These are phyloP conservation scores for Sclerotinia borealis DNA, from an alignment of 2,329 filamentous ascomycete genomes.

Conservation along the genomic window DNA sequence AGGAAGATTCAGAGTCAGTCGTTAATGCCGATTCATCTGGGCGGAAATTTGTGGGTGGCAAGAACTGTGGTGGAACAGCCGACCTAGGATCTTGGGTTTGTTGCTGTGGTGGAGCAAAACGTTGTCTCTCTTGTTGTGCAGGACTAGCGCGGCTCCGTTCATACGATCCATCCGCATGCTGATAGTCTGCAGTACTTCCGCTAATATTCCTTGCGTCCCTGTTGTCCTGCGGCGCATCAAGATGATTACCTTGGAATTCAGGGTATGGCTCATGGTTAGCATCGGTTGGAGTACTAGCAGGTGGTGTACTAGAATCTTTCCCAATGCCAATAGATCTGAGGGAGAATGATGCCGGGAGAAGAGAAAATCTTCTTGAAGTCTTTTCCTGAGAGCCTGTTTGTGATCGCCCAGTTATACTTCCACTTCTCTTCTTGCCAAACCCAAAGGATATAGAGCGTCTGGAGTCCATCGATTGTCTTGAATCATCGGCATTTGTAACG, in stretches of 20 bases:
- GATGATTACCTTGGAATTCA: conserved; percentile 23
- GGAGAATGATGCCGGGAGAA: conserved; percentile 60
- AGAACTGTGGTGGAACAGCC: conserved; percentile 22
- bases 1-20: conserved; percentile 30
- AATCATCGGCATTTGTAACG: conserved; percentile 31
- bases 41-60: conserved; percentile 28
- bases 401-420: conserved; percentile 51
- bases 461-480: conserved; percentile 64
- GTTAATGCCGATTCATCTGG: conserved; percentile 26
- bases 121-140: conserved; percentile 37
- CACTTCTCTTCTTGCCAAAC: conserved; percentile 64
- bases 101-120: conserved; percentile 38
- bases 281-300: conserved; percentile 20
- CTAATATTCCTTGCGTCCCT: conserved; percentile 22
- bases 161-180: conserved; percentile 26
- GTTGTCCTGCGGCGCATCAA: conserved; percentile 22
- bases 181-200: conserved; percentile 19
- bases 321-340: conserved; percentile 57
- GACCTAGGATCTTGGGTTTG: conserved; percentile 25
- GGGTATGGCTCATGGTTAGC: conserved; percentile 23
- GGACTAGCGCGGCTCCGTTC: conserved; percentile 26
- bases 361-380: conserved; percentile 58
- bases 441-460: conserved; percentile 66
- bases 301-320: conserved; percentile 39
- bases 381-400: conserved; percentile 48